phyloP scores from a whole-genome alignment of 2,329 filamentous ascomycete species.

The Aspergillus aculeatus region DNA sequence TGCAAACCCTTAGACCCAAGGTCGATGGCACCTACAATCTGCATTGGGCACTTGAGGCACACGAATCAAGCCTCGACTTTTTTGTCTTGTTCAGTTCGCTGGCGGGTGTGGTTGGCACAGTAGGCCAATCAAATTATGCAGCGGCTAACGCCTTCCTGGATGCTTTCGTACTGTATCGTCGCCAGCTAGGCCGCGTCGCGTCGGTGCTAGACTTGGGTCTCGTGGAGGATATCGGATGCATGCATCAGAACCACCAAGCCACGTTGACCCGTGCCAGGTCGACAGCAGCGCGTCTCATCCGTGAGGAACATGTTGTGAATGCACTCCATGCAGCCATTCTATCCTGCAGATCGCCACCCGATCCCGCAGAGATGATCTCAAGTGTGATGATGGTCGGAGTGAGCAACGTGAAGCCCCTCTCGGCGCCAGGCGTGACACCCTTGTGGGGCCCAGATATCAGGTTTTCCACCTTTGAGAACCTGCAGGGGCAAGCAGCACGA shows the following conservation, averaged over 20 bases:
- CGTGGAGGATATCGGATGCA: slow-evolving; percentile 28
- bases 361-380: too few relatives aligned
- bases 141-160: slow-evolving; percentile 37
- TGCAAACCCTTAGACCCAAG: background rate
- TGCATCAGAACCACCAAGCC: background rate
- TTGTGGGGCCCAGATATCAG: too few relatives aligned
- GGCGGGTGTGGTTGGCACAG: background rate
- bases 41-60: background rate
- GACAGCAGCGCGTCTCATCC: too few relatives aligned
- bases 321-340: too few relatives aligned
- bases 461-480: too few relatives aligned
- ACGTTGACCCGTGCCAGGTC: background rate
- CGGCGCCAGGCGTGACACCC: too few relatives aligned
- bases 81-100: background rate
- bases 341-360: too few relatives aligned
- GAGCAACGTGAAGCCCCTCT: too few relatives aligned
- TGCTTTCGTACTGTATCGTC: slow-evolving; percentile 28
- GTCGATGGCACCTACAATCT: slow-evolving; percentile 1
- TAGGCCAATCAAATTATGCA: slow-evolving; percentile 19
- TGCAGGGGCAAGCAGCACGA: too few relatives aligned
- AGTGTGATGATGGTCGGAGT: too few relatives aligned
- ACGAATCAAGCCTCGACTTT: background rate
- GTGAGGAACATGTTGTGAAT: too few relatives aligned
- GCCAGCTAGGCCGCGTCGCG: slow-evolving; percentile 19
- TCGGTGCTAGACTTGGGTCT: slow-evolving; percentile 26